Evolutionary conservation across 2,329 filamentous ascomycete genomes (phyloP).

Genomic region (Clonostachys sp.): DNA sequence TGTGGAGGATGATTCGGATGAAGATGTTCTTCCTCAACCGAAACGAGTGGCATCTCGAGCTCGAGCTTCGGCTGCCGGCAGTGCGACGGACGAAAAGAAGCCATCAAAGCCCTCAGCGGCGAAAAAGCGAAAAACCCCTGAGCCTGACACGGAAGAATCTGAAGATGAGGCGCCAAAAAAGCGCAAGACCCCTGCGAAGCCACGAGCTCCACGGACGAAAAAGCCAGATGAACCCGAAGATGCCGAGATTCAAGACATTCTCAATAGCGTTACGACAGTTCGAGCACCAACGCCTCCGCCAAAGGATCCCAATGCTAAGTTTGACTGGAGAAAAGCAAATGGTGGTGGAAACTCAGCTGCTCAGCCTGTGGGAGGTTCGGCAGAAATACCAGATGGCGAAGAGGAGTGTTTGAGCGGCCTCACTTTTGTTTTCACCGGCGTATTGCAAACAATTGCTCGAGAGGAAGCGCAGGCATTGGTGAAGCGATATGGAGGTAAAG

Average conservation of each 20-base stretch:
- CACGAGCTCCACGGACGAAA: constrained; percentile 55
- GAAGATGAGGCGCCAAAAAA: constrained; percentile 58
- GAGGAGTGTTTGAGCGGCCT: constrained; percentile 89
- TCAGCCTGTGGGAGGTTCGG: constrained; percentile 57
- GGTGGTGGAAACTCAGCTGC: constrained; percentile 55
- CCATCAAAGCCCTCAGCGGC: constrained; percentile 13
- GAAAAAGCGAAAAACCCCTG: constrained; percentile 56
- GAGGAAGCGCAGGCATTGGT: constrained; percentile 83
- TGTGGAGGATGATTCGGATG: constrained; percentile 67
- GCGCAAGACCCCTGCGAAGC: constrained; percentile 52
- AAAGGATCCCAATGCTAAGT: constrained; percentile 67
- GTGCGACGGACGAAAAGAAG: constrained; percentile 20
- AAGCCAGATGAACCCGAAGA: constrained; percentile 65
- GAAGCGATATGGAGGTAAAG: constrained; percentile 91
- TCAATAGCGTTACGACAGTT: constrained; percentile 82
- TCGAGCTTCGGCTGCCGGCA: constrained; percentile 10
- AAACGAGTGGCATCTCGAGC: constrained; percentile 49
- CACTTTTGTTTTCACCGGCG: constrained; percentile 91
- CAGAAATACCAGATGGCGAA: constrained; percentile 74
- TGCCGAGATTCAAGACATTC: constrained; percentile 71
- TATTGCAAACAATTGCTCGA: constrained; percentile 73
- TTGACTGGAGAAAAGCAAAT: constrained; percentile 66
- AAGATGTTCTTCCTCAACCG: constrained; percentile 58
- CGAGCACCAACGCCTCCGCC: constrained; percentile 79
- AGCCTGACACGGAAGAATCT: constrained; percentile 44